Base-by-base conservation (phyloP, 441 rosid species). In the Erodium moschatum region DNA sequence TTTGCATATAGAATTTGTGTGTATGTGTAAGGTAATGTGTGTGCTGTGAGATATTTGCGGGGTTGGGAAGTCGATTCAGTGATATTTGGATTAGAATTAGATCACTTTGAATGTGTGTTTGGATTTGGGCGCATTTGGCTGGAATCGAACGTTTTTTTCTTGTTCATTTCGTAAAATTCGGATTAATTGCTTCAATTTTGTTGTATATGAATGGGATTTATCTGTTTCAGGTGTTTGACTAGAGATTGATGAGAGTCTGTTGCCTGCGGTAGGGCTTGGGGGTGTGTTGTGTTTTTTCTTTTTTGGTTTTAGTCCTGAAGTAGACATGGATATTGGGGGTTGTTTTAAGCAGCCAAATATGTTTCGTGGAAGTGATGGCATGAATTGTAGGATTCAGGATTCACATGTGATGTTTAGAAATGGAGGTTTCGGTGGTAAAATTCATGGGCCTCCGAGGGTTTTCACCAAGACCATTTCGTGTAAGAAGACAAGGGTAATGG, bases 281-380 rank as follows among this genome's bases (percentile, higher is more conserved):
- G 5, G 66, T 3, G 68, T 9, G 0, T 24, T 24, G 2, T 24
- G 27, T 2, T 2, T 24, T 24, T 24, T 24, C 27, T 2, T 24
- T 24, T 24, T 24, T n/a, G 18, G 5, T 69, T 66, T 74, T 44
- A 27, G 62, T 27, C 20, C 66, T 44, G 72, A 63, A 33, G 72
- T 75, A 65, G 80, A 66, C 35, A 91, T 93, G 98, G 93, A 82
- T 63, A 77, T 79, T 50, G 81, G 86, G 12, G 80, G 79, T 79
- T 40, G 81, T 75, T 48, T 88, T 66, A 77, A 68, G 77, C 84
- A 73, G 74, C 76, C 82, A 38, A 75, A 72, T 79, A 72, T 75
- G 65, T 69, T 79, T 74, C 70, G 11, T 50, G 58, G 73, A n/a
- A 67, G 85, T n/a, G 82, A 79, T 71, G 80, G 74, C 66, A 70